Percentiles rank a stretch among this genome's conserved stretches.
Conservation (phyloP, 176 grass and related monocot species). For the Aegilops sharonensis region DNA sequence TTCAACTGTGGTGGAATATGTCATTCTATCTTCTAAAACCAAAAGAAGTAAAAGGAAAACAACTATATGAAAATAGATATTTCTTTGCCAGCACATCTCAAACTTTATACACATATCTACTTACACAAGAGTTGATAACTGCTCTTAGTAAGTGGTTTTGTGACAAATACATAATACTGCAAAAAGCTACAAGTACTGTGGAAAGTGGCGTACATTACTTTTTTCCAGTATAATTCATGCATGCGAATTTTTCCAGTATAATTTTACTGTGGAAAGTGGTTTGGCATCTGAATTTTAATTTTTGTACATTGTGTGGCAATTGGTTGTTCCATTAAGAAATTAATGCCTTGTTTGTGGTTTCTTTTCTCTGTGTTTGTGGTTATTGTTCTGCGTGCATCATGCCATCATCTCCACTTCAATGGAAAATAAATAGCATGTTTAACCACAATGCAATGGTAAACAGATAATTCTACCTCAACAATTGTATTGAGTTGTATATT, state of each 20-base stretch:
- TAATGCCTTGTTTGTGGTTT: slow-evolving; percentile 4
- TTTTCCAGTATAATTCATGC: background rate
- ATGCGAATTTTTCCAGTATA: background rate
- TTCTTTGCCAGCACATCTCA: background rate
- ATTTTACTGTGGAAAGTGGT: background rate
- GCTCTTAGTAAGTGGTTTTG: slow-evolving; percentile 1
- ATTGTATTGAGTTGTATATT: slow-evolving; percentile 14
- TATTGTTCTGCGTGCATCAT: background rate
- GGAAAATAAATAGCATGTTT: background rate
- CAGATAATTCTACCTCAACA: background rate
- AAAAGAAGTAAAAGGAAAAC: background rate
- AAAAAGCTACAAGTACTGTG: slow-evolving; percentile 16
- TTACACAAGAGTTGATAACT: background rate
- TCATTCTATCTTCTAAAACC: background rate
- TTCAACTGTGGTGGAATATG: background rate
- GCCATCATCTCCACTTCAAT: background rate
- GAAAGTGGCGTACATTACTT: background rate
- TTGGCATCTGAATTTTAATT: background rate
- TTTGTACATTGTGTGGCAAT: background rate
- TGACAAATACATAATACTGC: background rate
- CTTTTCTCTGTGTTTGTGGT: slow-evolving; percentile 20
- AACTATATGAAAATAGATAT: background rate
- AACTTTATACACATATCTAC: background rate
- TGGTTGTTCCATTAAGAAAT: background rate
- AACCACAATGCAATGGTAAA: slow-evolving; percentile 22